Evolutionary conservation across 345 rosid species (phyloP).

Genomic region (Murraya koenigii): DNA sequence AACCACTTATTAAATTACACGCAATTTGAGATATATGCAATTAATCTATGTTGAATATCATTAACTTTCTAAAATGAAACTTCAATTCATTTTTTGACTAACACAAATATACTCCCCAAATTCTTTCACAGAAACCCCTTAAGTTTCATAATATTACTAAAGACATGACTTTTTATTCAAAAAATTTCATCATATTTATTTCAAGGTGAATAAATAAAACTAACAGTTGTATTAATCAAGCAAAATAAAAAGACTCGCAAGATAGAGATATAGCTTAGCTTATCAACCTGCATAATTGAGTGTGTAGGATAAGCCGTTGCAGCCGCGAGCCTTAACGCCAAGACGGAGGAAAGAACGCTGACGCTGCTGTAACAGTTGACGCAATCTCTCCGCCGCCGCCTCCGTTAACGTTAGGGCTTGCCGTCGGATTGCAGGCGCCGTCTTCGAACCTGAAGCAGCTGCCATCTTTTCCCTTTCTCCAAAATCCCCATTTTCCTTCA

Average conservation of each 20-base stretch:
- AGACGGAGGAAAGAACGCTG: slow-evolving; percentile 69
- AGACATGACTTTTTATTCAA: neutral
- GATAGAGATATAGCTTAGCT: neutral
- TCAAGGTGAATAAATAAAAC: neutral
- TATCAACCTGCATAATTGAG: slow-evolving; percentile 71
- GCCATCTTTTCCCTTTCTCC: slow-evolving; percentile 2
- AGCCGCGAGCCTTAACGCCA: slow-evolving; percentile 89
- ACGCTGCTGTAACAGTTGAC: slow-evolving; percentile 64
- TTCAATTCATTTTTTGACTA: too few species aligned
- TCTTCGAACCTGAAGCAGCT: slow-evolving; percentile 17
- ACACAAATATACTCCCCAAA: neutral
- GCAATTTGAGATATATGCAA: too few species aligned
- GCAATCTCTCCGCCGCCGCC: slow-evolving; percentile 64
- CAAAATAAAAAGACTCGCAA: neutral
- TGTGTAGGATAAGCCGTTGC: slow-evolving; percentile 78
- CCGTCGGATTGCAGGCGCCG: slow-evolving; percentile 43
- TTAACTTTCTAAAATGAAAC: too few species aligned
- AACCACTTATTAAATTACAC: neutral
- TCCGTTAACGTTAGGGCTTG: slow-evolving; percentile 66
- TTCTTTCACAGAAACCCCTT: neutral
- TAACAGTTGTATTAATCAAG: neutral
- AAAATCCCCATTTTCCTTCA: neutral
- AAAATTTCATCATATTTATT: neutral
- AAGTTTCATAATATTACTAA: neutral
- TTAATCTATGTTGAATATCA: too few species aligned